These are phyloP conservation scores for Alternaria conjuncta DNA, from an alignment of 2,329 filamentous ascomycete genomes.

Conservation along the genomic window DNA sequence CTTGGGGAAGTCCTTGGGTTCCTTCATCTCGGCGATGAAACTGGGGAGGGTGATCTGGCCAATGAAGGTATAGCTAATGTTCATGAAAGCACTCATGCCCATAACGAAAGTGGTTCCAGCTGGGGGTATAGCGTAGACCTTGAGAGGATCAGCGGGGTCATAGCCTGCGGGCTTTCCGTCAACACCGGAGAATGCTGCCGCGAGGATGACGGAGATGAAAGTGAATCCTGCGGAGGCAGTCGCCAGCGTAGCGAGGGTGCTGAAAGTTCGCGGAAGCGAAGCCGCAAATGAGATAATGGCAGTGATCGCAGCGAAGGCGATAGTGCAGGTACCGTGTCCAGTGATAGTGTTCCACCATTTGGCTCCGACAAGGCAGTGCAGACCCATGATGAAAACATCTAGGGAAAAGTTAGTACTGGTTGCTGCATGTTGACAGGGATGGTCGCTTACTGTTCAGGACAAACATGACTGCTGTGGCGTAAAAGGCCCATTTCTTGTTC, in stretches of 20 bases:
- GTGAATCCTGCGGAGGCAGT: constrained; percentile 85
- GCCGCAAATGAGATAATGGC: constrained; percentile 77
- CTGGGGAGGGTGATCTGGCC: constrained; percentile 92
- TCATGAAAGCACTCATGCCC: constrained; percentile 87
- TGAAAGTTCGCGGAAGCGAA: constrained; percentile 86
- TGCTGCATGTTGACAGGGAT: background rate
- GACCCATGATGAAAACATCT: constrained; percentile 53
- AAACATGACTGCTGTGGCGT: constrained; percentile 81
- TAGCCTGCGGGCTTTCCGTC: constrained; percentile 76
- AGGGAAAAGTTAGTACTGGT: background rate
- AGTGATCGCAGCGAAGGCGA: constrained; percentile 78
- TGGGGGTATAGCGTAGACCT: constrained; percentile 71
- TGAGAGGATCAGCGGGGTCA: constrained; percentile 61
- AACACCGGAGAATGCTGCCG: constrained; percentile 80
- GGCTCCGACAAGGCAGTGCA: constrained; percentile 84
- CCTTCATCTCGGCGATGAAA: constrained; percentile 94
- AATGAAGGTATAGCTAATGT: constrained; percentile 96
- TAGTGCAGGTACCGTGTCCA: constrained; percentile 73
- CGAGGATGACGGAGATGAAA: constrained; percentile 85
- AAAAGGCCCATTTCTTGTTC: constrained; percentile 76
- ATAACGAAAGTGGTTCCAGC: constrained; percentile 78
- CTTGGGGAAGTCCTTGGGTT: constrained; percentile 84
- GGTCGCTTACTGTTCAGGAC: constrained; percentile 88
- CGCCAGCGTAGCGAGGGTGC: constrained; percentile 77
- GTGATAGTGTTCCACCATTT: constrained; percentile 92